Evolutionary conservation across 139 green algal species (phyloP).

Genomic region (Tetraselmis striata): DNA sequence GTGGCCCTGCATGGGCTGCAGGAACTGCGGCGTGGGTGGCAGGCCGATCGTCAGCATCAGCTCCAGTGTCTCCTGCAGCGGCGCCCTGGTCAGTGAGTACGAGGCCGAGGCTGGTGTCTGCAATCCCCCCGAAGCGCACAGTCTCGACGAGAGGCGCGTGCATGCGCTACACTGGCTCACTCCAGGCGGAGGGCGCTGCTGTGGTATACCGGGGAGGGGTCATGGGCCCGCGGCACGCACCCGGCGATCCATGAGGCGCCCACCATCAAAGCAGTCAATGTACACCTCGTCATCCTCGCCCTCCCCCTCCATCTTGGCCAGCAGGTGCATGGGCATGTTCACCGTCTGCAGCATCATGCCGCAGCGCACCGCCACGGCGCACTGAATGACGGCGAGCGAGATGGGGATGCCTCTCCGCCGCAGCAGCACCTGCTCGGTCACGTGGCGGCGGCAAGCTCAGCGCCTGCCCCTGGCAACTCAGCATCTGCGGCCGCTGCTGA

Average conservation of each 20-base stretch:
- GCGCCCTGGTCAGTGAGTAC: too few species aligned
- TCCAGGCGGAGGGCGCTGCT: too few species aligned
- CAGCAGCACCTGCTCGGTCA: constrained; percentile 38
- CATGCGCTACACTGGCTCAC: too few species aligned
- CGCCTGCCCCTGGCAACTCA: too few species aligned
- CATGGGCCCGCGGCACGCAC: too few species aligned
- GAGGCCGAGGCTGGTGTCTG: too few species aligned
- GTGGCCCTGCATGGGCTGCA: neutral
- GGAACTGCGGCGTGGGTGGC: neutral
- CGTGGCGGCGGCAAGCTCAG: too few species aligned
- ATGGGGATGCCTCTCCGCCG: constrained; percentile 51
- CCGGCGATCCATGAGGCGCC: constrained; percentile 29
- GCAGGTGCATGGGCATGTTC: constrained; percentile 46
- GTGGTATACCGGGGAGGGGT: too few species aligned
- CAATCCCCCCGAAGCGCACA: too few species aligned
- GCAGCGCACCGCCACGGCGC: constrained; percentile 35
- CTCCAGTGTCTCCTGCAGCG: neutral
- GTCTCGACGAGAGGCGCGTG: too few species aligned
- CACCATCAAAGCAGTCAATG: constrained; percentile 52
- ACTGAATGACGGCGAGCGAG: constrained; percentile 44
- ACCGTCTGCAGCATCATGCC: constrained; percentile 40
- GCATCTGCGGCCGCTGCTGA: too few species aligned
- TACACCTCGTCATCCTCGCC: constrained; percentile 25
- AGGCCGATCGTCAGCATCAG: neutral
- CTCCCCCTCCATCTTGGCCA: constrained; percentile 25